Evolutionary conservation across 352 stramenopile genomes (phyloP), one percentile per base, ranked within the genome.

Genomic region (Peronospora destructor): DNA sequence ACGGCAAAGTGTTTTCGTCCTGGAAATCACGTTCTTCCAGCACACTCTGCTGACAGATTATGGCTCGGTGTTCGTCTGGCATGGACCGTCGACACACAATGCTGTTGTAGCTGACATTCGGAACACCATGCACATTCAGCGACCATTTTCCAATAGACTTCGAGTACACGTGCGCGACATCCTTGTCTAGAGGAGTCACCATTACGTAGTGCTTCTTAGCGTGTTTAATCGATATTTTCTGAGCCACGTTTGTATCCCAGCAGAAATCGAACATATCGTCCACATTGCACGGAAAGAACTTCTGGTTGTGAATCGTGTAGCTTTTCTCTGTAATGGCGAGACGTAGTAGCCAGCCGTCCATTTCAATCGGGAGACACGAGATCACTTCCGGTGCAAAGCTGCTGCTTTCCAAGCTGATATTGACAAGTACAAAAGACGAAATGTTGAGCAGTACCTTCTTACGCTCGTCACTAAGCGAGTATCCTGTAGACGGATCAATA

Each of bases 301-400:
- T 92, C 56, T 68, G 68, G 56, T 90, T 92, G 71, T 92, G 76
- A 49, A 90, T 90, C 54, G 82, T 89, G 60, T 90, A 92, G 65
- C 87, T 90, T 62, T 88, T 88, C 59, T 88, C 78, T 6, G 82
- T 92, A 54, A 92, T 92, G 28, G 78, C 76, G 10, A 92, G 63
- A 25, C 82, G 82, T 19, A 92, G 65, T 47, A 87, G 76, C 82
- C 82, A 92, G 38, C 82, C 82, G 51, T 92, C 82, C 78, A 92
- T 87, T 53, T 92, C 76, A 32, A 92, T 92, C 0, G 82, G 82
- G 13, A 92, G 66, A 50, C 76, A 92, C 59, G 76, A 89, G 51
- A 92, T 92, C 36, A 88, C 79, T 51, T 92, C 82, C 6, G 82
- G 82, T 7, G 63, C 76, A 55, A 90, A 92, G 55, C 77, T 89